Conservation (phyloP, 495 filamentous ascomycete genomes). For the Polyplosphaeria fusca region DNA sequence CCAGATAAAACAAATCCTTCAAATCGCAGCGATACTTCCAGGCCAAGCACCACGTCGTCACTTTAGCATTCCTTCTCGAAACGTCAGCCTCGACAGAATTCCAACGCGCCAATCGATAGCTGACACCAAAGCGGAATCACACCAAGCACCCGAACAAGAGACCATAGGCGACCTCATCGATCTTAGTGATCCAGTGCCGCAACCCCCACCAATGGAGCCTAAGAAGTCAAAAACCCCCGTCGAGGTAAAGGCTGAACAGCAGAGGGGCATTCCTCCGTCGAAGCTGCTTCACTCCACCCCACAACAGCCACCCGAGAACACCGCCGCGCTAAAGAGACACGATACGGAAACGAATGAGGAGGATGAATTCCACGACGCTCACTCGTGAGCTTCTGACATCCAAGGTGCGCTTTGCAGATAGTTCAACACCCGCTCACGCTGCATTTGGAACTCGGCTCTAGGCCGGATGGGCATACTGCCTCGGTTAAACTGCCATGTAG, state of each 20-base stretch:
- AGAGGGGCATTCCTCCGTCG: constrained; percentile 25
- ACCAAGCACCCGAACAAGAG: background rate
- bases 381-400: background rate
- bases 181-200: constrained; percentile 34
- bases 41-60: constrained; percentile 57
- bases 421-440: background rate
- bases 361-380: constrained; percentile 61
- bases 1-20: constrained; percentile 78
- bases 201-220: constrained; percentile 5
- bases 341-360: constrained; percentile 51
- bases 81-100: constrained; percentile 29
- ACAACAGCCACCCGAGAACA: constrained; percentile 15
- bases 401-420: background rate
- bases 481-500: no score
- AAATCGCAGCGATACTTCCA: constrained; percentile 78
- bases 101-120: background rate
- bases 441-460: no score
- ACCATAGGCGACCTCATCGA: constrained; percentile 42
- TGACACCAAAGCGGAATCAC: background rate
- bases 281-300: constrained; percentile 16
- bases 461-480: no score
- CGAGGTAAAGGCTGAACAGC: no score
- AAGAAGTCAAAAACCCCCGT: background rate
- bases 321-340: constrained; percentile 42
- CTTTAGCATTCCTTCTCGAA: constrained; percentile 47